Base-by-base conservation (phyloP, 1,284 basidiomycete species). In the Apiotrichum mycotoxinovorans region DNA sequence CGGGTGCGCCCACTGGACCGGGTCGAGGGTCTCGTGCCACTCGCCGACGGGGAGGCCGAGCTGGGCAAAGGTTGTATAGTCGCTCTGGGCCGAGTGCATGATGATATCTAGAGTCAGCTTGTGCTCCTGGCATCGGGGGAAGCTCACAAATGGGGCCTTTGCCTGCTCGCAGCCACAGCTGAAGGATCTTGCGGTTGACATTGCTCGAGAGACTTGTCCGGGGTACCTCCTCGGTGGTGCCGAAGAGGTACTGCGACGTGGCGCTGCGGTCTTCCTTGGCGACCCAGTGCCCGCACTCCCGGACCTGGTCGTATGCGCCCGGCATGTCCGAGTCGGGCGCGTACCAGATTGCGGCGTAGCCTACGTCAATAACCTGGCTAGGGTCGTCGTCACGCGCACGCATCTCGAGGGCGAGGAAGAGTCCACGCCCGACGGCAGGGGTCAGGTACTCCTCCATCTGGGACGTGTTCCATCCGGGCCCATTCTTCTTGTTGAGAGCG, bases 251-350 rank as follows among this genome's bases (percentile, higher is more conserved):
- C 0, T 30, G 22, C 0, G 56, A 59, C 46, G 23, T 59, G 54
- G 17, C n/a, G 10, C n/a, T 18, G 2, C 27, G 44, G n/a, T 53
- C 56, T 18, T 74, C 73, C 51, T 71, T 61, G 2, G 74, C 63
- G 26, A 71, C 65, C 66, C 64, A 72, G 63, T 73, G 71, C 0
- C 70, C 75, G 1, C 44, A 30, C 41, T 73, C 72, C 20, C 57
- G 56, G 37, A 58, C 60, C 43, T 68, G 64, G 26, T 68, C 71
- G 38, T 55, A 65, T 23, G 41, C 26, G 27, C 20, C 35, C 4
- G 61, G 54, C 12, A 66, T 55, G 12, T 43, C 22, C 12, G 51
- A 37, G 34, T 46, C 17, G 9, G 37, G 18, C 4, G 26, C 20
- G 40, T 56, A 66, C 58, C 58, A 64, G 12, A 40, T 25, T 11